Evolutionary conservation across 352 stramenopile genomes (phyloP).

Genomic region (Aphanomyces astaci): DNA sequence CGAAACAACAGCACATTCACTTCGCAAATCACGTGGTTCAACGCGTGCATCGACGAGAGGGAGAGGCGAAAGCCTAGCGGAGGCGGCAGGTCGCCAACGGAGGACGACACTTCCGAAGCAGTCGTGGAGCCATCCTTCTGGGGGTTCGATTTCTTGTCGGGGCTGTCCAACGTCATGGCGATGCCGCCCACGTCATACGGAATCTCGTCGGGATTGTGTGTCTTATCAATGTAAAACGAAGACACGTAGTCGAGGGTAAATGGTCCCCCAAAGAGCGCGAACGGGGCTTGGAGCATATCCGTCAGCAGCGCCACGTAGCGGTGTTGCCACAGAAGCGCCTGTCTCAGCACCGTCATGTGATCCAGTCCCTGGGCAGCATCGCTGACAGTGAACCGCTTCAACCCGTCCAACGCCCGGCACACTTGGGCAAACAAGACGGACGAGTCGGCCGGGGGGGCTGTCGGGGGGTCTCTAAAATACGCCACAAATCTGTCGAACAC

Average conservation of each 20-base stretch:
- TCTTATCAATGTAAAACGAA: conserved; percentile 33
- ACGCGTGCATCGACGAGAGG: conserved; percentile 36
- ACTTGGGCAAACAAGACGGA: conserved; percentile 30
- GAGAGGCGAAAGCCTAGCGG: conserved; percentile 31
- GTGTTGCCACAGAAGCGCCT: conserved; percentile 49
- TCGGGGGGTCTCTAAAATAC: conserved; percentile 27
- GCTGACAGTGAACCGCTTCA: conserved; percentile 40
- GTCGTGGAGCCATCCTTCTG: too few relatives aligned
- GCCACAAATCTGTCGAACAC: conserved; percentile 34
- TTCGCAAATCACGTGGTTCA: conserved; percentile 48
- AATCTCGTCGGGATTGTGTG: background rate
- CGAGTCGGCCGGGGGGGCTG: conserved; percentile 18
- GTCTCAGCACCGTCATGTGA: conserved; percentile 27
- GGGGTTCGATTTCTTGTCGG: conserved; percentile 13
- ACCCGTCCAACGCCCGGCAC: conserved; percentile 37
- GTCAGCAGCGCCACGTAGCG: conserved; percentile 56
- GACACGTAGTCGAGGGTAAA: conserved; percentile 52
- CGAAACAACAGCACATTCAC: conserved; percentile 54
- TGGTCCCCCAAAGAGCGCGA: conserved; percentile 47
- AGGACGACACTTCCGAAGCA: too few relatives aligned
- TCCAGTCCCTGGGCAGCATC: background rate
- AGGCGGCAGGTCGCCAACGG: too few relatives aligned
- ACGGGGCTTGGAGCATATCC: conserved; percentile 56
- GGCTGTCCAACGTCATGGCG: conserved; percentile 10
- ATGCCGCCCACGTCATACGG: conserved; percentile 30